Evolutionary conservation across 164 flowering plant species (phyloP).

Genomic region (Vitis riparia): DNA sequence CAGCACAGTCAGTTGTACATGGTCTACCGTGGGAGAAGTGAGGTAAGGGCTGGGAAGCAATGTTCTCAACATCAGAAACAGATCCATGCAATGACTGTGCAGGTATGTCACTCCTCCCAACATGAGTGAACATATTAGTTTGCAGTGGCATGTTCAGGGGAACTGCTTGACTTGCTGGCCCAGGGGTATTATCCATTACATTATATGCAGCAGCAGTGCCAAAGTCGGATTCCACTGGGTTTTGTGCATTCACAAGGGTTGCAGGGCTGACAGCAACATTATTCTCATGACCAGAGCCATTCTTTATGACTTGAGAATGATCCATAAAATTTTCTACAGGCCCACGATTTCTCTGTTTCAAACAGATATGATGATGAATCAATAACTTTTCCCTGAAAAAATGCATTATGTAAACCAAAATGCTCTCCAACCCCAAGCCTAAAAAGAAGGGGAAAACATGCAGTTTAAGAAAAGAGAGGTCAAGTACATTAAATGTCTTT

Average conservation of each 20-base stretch:
- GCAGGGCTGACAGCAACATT: constrained; percentile 18
- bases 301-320: constrained; percentile 30
- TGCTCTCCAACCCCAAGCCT: no score
- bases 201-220: constrained; percentile 19
- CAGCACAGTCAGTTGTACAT: constrained; percentile 22
- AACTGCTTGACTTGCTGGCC: constrained; percentile 16
- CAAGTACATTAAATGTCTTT: neutral
- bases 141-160: constrained; percentile 27
- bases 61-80: constrained; percentile 29
- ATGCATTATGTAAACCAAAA: neutral
- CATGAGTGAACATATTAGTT: constrained; percentile 18
- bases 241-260: constrained; percentile 27
- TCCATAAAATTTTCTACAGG: constrained; percentile 34
- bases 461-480: neutral
- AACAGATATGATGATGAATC: constrained; percentile 4
- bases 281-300: constrained; percentile 30
- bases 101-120: constrained; percentile 17
- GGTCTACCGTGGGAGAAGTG: constrained; percentile 22
- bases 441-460: no score
- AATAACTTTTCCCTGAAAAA: neutral
- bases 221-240: constrained; percentile 38
- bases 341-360: constrained; percentile 36
- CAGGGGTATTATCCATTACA: constrained; percentile 22
- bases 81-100: constrained; percentile 22
- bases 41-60: constrained; percentile 22